These are phyloP conservation scores for Trichoderma pleuroti DNA, from an alignment of 2,329 filamentous ascomycete species.

Conservation along the genomic window DNA sequence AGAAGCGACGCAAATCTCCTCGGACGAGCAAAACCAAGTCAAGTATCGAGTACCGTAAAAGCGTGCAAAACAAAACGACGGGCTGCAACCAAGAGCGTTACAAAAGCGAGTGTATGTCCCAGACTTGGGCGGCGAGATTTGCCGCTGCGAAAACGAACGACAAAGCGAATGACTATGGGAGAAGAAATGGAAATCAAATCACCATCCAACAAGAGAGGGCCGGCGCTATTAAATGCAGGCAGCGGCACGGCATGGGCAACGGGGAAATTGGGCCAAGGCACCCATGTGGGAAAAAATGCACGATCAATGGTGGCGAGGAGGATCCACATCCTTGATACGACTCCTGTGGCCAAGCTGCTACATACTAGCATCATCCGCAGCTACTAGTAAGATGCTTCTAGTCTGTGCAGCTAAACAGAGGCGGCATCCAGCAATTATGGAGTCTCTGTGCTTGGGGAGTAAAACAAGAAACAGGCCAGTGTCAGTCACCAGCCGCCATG, in stretches of 20 bases:
- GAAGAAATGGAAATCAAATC: background rate
- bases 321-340: constrained; percentile 12
- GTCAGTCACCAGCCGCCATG: background rate
- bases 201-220: background rate
- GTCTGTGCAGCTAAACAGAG: background rate
- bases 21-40: background rate
- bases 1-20: background rate
- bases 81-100: background rate
- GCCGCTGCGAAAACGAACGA: constrained; percentile 12
- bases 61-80: background rate
- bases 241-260: background rate
- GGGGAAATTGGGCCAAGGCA: constrained; percentile 4
- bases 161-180: background rate
- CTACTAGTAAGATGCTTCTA: background rate
- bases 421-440: background rate
- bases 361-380: background rate
- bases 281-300: background rate
- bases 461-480: background rate
- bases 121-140: background rate
- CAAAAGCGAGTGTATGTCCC: background rate
- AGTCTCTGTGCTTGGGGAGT: background rate
- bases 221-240: background rate
- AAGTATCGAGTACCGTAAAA: background rate
- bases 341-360: background rate
- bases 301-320: constrained; percentile 1